These are phyloP conservation scores for Leucocoprinus birnbaumii DNA, from an alignment of 768 basidiomycete species.

Conservation along the genomic window DNA sequence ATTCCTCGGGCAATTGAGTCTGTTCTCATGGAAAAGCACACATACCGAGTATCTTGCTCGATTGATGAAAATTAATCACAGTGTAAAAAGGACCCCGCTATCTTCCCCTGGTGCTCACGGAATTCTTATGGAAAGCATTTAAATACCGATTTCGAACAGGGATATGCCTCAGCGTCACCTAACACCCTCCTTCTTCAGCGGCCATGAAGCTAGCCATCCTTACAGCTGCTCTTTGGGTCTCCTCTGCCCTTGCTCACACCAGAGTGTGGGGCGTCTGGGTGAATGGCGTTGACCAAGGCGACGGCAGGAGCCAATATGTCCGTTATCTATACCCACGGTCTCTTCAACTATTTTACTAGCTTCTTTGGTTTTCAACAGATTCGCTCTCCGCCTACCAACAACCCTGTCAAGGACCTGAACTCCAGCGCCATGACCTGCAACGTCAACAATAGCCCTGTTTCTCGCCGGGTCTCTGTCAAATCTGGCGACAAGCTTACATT, in stretches of 20 bases:
- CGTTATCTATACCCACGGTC: neutral
- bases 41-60: too few species aligned
- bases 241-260: slow-evolving; percentile 25
- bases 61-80: too few species aligned
- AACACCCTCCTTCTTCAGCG: too few species aligned
- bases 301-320: slow-evolving; percentile 28
- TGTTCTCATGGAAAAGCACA: too few species aligned
- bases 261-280: slow-evolving; percentile 35
- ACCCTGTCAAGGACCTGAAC: slow-evolving; percentile 32
- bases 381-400: slow-evolving; percentile 33
- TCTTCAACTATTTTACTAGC: neutral
- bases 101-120: too few species aligned
- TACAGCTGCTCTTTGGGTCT: slow-evolving; percentile 11
- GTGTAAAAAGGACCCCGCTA: too few species aligned
- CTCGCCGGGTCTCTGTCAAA: slow-evolving; percentile 24
- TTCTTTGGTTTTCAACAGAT: slow-evolving; percentile 18
- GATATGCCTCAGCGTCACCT: too few species aligned
- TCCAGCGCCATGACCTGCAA: slow-evolving; percentile 29
- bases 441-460: slow-evolving; percentile 27
- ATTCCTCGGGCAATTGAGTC: too few species aligned
- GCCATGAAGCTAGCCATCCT: too few species aligned
- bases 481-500: neutral
- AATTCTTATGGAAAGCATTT: too few species aligned
- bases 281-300: slow-evolving; percentile 33
- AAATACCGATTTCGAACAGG: too few species aligned